These are phyloP conservation scores for Quambalaria eucalypti DNA, from an alignment of 1,284 basidiomycete species.

Conservation along the genomic window DNA sequence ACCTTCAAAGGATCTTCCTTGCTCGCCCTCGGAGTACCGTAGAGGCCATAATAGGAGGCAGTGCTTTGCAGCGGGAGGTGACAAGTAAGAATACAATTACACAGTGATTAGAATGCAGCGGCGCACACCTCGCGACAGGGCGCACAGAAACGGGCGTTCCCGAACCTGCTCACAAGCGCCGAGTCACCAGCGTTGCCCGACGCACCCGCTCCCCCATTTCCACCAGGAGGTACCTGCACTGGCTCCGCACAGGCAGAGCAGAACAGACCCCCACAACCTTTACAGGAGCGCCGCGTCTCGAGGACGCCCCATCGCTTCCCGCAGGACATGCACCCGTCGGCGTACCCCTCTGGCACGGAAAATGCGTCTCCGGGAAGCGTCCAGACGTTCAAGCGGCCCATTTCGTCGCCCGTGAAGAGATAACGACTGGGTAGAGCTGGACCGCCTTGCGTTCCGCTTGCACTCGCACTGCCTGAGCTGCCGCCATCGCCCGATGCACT, in stretches of 20 bases:
- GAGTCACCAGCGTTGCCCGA: too few relatives aligned
- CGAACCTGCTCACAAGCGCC: too few relatives aligned
- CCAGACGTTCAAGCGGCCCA: slow-evolving; percentile 37
- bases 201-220: background rate
- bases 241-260: slow-evolving; percentile 19
- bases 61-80: too few relatives aligned
- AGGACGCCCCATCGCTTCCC: slow-evolving; percentile 27
- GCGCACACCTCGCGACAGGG: background rate
- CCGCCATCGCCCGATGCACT: slow-evolving; percentile 5
- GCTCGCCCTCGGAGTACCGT: too few relatives aligned
- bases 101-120: too few relatives aligned
- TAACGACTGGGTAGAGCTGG: too few relatives aligned
- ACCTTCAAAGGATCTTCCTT: too few relatives aligned
- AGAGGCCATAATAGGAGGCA: too few relatives aligned
- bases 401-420: slow-evolving; percentile 33
- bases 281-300: slow-evolving; percentile 23
- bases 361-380: slow-evolving; percentile 34
- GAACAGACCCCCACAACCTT: slow-evolving; percentile 29
- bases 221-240: background rate
- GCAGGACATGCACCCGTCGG: slow-evolving; percentile 27
- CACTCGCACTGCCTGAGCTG: background rate
- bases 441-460: too few relatives aligned
- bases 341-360: slow-evolving; percentile 18
- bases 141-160: too few relatives aligned
- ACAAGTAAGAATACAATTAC: too few relatives aligned